Conservation (phyloP, 768 basidiomycete species). For the Rhizopogon vesiculosus region DNA sequence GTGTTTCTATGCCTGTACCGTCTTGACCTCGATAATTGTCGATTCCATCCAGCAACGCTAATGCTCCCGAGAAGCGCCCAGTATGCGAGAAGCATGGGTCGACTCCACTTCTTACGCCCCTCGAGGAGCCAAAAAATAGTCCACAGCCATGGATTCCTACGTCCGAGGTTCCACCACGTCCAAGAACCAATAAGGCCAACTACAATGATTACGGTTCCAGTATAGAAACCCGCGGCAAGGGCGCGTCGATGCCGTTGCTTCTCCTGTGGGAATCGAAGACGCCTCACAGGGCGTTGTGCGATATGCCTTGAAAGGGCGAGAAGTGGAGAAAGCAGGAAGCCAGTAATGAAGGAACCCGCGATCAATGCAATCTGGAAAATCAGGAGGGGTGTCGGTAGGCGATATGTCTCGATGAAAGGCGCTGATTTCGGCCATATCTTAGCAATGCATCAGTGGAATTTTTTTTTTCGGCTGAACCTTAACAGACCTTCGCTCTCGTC, state of each 20-base stretch:
- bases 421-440: conserved; percentile 80
- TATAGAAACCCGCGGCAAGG: conserved; percentile 82
- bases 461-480: not conserved
- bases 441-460: conserved; percentile 2
- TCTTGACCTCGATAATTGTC: conserved; percentile 78
- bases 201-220: conserved; percentile 71
- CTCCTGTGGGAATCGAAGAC: conserved; percentile 78
- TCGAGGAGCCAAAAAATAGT: conserved; percentile 71
- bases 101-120: conserved; percentile 72
- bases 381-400: conserved; percentile 87
- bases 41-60: conserved; percentile 93
- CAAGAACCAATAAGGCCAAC: conserved; percentile 84
- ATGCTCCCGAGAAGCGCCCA: conserved; percentile 79
- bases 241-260: conserved; percentile 77
- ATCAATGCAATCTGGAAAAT: conserved; percentile 91
- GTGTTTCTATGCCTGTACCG: conserved; percentile 52
- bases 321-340: conserved; percentile 90
- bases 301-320: conserved; percentile 89
- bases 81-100: conserved; percentile 74
- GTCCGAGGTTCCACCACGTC: conserved; percentile 83
- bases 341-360: conserved; percentile 87
- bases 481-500: conserved; percentile 67
- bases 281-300: conserved; percentile 78
- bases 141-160: conserved; percentile 88
- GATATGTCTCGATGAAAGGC: conserved; percentile 85